These are phyloP conservation scores for Pseudogymnoascus sp. DNA, from an alignment of 2,329 filamentous ascomycete species.

Conservation along the genomic window DNA sequence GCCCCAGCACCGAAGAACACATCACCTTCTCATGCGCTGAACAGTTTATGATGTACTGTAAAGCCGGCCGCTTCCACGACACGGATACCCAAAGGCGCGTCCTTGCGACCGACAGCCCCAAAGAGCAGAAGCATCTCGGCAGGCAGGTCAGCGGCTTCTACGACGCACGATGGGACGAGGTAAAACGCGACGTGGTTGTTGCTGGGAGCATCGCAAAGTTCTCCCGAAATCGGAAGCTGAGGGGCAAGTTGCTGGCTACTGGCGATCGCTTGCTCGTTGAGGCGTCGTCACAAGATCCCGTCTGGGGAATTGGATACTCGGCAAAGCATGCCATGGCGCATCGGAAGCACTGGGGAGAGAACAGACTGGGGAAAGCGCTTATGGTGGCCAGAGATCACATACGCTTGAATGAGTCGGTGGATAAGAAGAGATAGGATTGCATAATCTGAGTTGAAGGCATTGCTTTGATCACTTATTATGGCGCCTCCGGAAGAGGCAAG, in stretches of 20 bases:
- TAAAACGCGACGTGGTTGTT: slow-evolving; percentile 13
- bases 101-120: slow-evolving; percentile 24
- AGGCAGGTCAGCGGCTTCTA: slow-evolving; percentile 25
- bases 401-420: slow-evolving; percentile 2
- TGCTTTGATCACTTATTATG: neutral
- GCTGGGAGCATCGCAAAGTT: slow-evolving; percentile 32
- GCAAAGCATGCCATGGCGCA: slow-evolving; percentile 26
- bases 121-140: slow-evolving; percentile 28
- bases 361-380: slow-evolving; percentile 27
- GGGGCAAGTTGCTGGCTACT: slow-evolving; percentile 27
- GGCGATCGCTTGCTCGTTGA: slow-evolving; percentile 29
- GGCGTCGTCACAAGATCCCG: slow-evolving; percentile 26
- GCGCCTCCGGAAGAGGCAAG: neutral
- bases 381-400: slow-evolving; percentile 22
- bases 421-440: neutral
- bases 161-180: slow-evolving; percentile 23
- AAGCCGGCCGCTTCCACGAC: slow-evolving; percentile 33
- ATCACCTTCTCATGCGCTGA: slow-evolving; percentile 32
- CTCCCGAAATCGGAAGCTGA: slow-evolving; percentile 25
- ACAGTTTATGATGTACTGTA: slow-evolving; percentile 39
- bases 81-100: slow-evolving; percentile 19
- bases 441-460: neutral
- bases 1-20: neutral
- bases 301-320: slow-evolving; percentile 32
- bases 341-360: slow-evolving; percentile 27